Evolutionary conservation across 257 asterid genomes (phyloP).

Genomic region (Leptodermis oblonga): DNA sequence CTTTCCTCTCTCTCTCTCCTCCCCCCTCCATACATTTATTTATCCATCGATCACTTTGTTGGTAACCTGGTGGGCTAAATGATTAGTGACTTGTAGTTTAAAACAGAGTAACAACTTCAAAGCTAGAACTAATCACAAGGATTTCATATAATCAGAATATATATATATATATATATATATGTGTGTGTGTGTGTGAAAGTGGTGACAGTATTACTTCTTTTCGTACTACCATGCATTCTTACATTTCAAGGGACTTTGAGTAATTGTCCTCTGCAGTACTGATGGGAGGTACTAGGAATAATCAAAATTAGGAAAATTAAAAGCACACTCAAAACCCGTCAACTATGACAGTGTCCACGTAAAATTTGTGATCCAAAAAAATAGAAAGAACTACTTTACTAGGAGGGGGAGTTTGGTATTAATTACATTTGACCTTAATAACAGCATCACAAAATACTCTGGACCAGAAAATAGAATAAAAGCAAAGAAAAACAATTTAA

Average conservation of each 20-base stretch:
- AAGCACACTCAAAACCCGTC: background rate
- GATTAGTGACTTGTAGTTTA: background rate
- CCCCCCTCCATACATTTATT: background rate
- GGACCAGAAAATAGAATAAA: background rate
- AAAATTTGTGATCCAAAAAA: background rate
- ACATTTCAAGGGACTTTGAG: background rate
- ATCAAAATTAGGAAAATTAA: background rate
- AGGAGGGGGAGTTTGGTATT: background rate
- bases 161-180: too few relatives aligned
- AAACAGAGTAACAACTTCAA: background rate
- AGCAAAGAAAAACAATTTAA: too few relatives aligned
- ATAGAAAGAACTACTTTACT: background rate
- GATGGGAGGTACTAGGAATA: background rate
- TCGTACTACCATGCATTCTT: background rate
- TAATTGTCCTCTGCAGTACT: background rate
- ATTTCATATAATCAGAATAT: background rate
- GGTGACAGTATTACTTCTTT: background rate
- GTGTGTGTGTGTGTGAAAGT: too few relatives aligned
- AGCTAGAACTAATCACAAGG: background rate
- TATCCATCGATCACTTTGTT: background rate
- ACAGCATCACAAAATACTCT: background rate
- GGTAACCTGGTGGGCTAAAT: background rate
- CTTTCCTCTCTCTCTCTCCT: background rate
- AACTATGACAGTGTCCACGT: too few relatives aligned
- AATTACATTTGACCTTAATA: background rate